Conservation (phyloP, 2,329 filamentous ascomycete genomes). For the Beauveria scarabaeidicola region DNA sequence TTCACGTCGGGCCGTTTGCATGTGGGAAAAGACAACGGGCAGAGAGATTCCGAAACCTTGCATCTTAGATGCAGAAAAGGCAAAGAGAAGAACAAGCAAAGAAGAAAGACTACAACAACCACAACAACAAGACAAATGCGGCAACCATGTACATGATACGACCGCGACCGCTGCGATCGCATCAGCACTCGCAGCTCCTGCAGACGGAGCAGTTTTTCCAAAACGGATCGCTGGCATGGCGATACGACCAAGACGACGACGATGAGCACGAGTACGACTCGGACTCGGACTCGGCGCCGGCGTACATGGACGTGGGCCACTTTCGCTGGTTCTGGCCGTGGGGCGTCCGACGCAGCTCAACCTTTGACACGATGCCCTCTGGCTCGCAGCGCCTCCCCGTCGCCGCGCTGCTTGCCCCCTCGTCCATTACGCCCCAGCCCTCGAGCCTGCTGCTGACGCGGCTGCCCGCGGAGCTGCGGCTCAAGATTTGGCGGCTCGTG, state of each 20-base stretch:
- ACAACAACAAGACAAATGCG: background rate
- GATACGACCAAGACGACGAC: background rate
- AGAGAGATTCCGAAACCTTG: too few species aligned
- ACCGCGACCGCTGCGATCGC: constrained; percentile 6
- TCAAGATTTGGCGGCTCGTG: background rate
- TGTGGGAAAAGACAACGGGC: too few species aligned
- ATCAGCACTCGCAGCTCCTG: constrained; percentile 1
- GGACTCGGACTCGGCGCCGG: background rate
- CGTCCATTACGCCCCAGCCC: background rate
- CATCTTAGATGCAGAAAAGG: too few species aligned
- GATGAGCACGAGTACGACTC: background rate
- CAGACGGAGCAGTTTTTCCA: constrained; percentile 9
- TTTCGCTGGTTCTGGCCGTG: constrained; percentile 11
- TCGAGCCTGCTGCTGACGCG: background rate
- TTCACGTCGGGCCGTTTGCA: too few species aligned
- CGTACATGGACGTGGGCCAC: constrained; percentile 6
- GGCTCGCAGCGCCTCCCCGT: constrained; percentile 3
- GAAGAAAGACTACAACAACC: background rate
- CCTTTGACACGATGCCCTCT: constrained; percentile 8
- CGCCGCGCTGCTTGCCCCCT: background rate
- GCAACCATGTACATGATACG: constrained; percentile 6
- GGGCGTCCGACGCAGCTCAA: constrained; percentile 8
- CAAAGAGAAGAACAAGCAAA: background rate
- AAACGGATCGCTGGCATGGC: constrained; percentile 8
- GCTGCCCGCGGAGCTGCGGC: constrained; percentile 2